phyloP scores from a whole-genome alignment of 2,329 filamentous ascomycete genomes.

The Lecanicillium sp. region DNA sequence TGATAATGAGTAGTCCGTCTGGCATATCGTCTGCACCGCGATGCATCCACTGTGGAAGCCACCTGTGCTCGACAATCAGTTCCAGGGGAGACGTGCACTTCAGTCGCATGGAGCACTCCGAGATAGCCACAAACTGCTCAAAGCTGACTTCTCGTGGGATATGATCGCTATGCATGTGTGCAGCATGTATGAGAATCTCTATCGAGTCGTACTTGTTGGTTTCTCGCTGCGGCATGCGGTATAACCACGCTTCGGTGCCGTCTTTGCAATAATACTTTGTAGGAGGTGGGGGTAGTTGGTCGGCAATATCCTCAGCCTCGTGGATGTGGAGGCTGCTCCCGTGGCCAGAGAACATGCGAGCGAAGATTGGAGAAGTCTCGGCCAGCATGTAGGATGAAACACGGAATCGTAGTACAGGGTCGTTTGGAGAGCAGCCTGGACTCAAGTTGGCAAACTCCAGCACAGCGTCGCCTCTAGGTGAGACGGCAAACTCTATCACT shows the following conservation, averaged over 20 bases:
- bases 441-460: constrained; percentile 42
- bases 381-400: constrained; percentile 43
- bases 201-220: constrained; percentile 32
- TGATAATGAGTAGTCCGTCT: constrained; percentile 42
- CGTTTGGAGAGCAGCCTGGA: constrained; percentile 19
- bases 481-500: constrained; percentile 35
- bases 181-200: constrained; percentile 41
- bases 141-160: constrained; percentile 40
- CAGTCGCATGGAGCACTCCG: constrained; percentile 41
- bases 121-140: constrained; percentile 42
- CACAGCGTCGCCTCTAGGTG: constrained; percentile 38
- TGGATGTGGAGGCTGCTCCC: constrained; percentile 21
- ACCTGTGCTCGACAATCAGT: constrained; percentile 39
- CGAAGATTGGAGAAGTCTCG: constrained; percentile 45
- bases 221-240: constrained; percentile 46
- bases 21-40: constrained; percentile 39
- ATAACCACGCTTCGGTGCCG: constrained; percentile 36
- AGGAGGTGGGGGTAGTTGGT: constrained; percentile 27
- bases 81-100: constrained; percentile 44
- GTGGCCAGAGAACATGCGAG: constrained; percentile 34
- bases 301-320: constrained; percentile 28
- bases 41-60: constrained; percentile 45
- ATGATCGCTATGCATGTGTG: constrained; percentile 39
- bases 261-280: constrained; percentile 31
- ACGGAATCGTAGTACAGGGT: constrained; percentile 39